Percentiles rank a stretch among this genome's conserved stretches.
Conservation (phyloP, 2,329 filamentous ascomycete species). For the Colletotrichum somersetense region DNA sequence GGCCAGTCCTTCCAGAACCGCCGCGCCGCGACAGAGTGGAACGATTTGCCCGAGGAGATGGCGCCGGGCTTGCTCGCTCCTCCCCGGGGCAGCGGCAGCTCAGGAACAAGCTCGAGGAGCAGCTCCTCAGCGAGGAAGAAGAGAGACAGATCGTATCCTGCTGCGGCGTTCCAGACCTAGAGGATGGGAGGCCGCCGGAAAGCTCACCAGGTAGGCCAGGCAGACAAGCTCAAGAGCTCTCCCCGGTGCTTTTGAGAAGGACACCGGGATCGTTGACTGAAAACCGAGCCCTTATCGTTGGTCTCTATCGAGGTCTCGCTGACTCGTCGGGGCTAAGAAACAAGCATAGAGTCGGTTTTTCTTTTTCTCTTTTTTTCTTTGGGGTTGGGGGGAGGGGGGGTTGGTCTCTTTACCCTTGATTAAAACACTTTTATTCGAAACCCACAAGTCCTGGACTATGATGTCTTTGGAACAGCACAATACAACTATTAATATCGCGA, state of each 20-base stretch:
- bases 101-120: conserved; percentile 66
- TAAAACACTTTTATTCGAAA: neutral
- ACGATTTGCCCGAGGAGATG: conserved; percentile 74
- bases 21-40: conserved; percentile 73
- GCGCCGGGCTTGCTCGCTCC: conserved; percentile 45
- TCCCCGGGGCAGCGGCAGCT: conserved; percentile 48
- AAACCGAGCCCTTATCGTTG: neutral
- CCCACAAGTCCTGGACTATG: neutral
- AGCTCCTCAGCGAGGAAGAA: conserved; percentile 68
- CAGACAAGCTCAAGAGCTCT: neutral
- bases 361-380: too few relatives aligned
- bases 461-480: neutral
- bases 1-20: conserved; percentile 69
- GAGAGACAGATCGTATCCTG: conserved; percentile 71
- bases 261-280: neutral
- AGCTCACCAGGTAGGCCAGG: neutral
- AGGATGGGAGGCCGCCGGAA: conserved; percentile 10
- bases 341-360: neutral
- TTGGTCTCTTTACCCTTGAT: neutral
- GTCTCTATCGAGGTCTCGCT: too few relatives aligned
- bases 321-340: too few relatives aligned
- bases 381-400: too few relatives aligned
- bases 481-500: neutral
- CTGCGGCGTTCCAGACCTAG: conserved; percentile 69
- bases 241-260: too few relatives aligned